These are phyloP conservation scores for Cystobasidiaceae sp. DNA, from an alignment of 1,284 basidiomycete species.

Conservation along the genomic window DNA sequence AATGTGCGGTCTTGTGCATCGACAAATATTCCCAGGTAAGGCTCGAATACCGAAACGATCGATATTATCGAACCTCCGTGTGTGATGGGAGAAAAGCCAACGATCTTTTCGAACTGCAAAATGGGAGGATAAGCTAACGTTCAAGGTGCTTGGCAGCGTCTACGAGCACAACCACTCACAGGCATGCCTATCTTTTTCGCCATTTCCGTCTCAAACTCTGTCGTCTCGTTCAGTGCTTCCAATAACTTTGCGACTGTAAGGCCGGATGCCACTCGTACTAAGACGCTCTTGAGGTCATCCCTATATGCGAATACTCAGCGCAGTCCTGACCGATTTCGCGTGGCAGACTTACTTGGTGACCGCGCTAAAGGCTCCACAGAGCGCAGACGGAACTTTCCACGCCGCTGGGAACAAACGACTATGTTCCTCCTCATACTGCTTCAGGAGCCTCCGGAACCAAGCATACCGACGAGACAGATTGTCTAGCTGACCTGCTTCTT, in stretches of 20 bases:
- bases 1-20: constrained; percentile 89
- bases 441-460: constrained; percentile 90
- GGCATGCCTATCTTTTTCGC: constrained; percentile 46
- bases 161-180: not conserved
- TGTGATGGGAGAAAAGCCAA: constrained; percentile 40
- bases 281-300: constrained; percentile 50
- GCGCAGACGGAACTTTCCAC: constrained; percentile 75
- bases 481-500: constrained; percentile 92
- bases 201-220: constrained; percentile 78
- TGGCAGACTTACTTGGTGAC: constrained; percentile 67
- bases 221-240: constrained; percentile 74
- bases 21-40: constrained; percentile 86
- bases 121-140: not conserved
- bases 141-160: not conserved
- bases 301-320: constrained; percentile 34
- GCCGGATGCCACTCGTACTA: constrained; percentile 37
- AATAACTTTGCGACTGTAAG: constrained; percentile 71
- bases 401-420: constrained; percentile 70
- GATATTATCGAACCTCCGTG: constrained; percentile 51
- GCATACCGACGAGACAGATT: constrained; percentile 89
- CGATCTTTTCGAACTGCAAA: constrained; percentile 48
- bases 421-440: constrained; percentile 66
- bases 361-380: constrained; percentile 76
- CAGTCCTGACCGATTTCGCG: not conserved
- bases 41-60: constrained; percentile 82